Evolutionary conservation across 2,329 filamentous ascomycete genomes (phyloP), one percentile per base, ranked within the genome.

Genomic region (Monilinia aucupariae): DNA sequence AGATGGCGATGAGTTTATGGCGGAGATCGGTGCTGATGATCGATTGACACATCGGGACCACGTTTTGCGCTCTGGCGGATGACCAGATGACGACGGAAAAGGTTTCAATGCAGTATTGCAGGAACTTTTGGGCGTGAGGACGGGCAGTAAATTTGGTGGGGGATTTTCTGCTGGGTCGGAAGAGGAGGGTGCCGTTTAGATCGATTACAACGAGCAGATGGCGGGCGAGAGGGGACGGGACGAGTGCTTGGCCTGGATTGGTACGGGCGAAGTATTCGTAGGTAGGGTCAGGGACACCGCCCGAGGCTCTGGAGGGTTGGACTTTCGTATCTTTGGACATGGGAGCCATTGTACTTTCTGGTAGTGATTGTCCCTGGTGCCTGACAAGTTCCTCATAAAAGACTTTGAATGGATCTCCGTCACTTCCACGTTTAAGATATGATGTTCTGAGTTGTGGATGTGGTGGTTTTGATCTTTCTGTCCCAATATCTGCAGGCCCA

Each of bases 41-140:
- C 55, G 83, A 77, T 3, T 78, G 76, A 65, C 90, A 84, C 80
- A 96, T 90, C 43, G 76, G 77, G 10, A 75, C 68, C 17, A 96
- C 91, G 67, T 94, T 97, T 1, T 82, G 75, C 0, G 86, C 87
- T 25, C 81, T 83, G 0, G 93, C 92, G 8, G 91, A 96, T 1
- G 93, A 96, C 92, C 93, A 99, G 64, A 97, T 84, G 77, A 92
- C 91, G 37, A 96, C 88, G 59, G 80, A 79, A 78, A 96, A 93
- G 64, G 87, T 86, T 15, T 82, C 76, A 68, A 96, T 81, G 68
- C 92, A 83, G 74, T 92, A 91, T 34, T 81, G 72, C 4, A 97
- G 77, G 74, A 99, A 97, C 0, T 77, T 68, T 3, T 78, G 70
- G 1, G 94, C 82, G 67, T 86, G 81, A 0, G 90, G 90, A 0